Conservation (phyloP, 176 grass and related monocot genomes). For the Oryza nivara region DNA sequence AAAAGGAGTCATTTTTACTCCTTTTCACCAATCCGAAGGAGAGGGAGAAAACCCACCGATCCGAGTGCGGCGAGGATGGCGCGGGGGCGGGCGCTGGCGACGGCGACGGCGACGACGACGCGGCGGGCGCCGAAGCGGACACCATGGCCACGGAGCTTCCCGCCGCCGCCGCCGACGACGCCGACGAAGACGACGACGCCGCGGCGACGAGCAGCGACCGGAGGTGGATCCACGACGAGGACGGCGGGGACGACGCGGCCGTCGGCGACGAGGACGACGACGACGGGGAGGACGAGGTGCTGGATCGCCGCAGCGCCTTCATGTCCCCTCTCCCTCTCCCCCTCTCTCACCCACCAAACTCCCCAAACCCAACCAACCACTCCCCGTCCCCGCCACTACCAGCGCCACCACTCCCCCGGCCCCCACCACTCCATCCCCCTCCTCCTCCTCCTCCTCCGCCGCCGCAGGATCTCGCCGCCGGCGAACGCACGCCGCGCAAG, state of each 20-base stretch:
- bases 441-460: constrained; percentile 30
- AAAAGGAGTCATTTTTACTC: constrained; percentile 38
- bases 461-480: constrained; percentile 54
- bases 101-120: constrained; percentile 41
- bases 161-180: neutral
- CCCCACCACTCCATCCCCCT: constrained; percentile 34
- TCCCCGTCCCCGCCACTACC: constrained; percentile 37
- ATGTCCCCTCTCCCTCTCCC: constrained; percentile 38
- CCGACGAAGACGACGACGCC: constrained; percentile 49
- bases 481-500: constrained; percentile 19
- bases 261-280: constrained; percentile 67
- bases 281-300: constrained; percentile 67
- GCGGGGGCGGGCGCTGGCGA: constrained; percentile 24
- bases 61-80: constrained; percentile 65
- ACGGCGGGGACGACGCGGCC: constrained; percentile 66
- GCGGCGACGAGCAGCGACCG: constrained; percentile 80
- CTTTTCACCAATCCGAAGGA: constrained; percentile 31
- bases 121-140: constrained; percentile 17
- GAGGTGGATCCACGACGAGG: constrained; percentile 91
- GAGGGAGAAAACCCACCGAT: constrained; percentile 52
- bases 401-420: constrained; percentile 23
- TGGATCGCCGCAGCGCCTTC: constrained; percentile 89
- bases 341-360: constrained; percentile 34
- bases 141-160: constrained; percentile 45
- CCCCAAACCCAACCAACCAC: neutral